phyloP scores from a whole-genome alignment of 179 eudicot genomes.

The Corrigiola litoralis region DNA sequence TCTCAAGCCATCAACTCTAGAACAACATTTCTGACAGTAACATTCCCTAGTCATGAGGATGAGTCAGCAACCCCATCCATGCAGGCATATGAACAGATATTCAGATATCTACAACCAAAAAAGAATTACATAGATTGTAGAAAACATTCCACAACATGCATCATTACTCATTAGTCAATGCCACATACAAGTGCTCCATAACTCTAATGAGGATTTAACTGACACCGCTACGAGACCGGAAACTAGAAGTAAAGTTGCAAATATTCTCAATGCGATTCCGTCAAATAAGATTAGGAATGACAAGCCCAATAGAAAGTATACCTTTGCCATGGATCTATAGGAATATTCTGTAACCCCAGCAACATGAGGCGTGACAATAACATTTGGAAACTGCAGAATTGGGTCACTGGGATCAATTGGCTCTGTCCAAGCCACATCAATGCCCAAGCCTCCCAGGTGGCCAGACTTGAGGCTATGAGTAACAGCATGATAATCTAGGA shows the following conservation, averaged over 20 bases:
- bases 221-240: neutral
- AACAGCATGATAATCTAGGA: constrained; percentile 74
- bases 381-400: constrained; percentile 70
- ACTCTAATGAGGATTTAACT: neutral
- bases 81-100: too few relatives aligned
- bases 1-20: too few relatives aligned
- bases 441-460: constrained; percentile 85
- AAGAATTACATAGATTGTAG: neutral
- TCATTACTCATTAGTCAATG: neutral
- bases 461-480: constrained; percentile 55
- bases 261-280: neutral
- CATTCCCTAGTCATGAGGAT: too few relatives aligned
- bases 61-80: too few relatives aligned
- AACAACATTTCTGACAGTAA: too few relatives aligned
- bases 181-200: neutral
- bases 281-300: neutral
- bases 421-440: constrained; percentile 98
- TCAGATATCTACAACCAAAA: neutral
- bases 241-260: neutral
- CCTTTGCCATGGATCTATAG: constrained; percentile 88
- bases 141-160: neutral
- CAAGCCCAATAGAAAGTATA: constrained; percentile 12
- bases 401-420: constrained; percentile 88
- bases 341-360: constrained; percentile 84
- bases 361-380: constrained; percentile 89